phyloP scores from a whole-genome alignment of 305 asterid genomes.

The Withania somnifera region DNA sequence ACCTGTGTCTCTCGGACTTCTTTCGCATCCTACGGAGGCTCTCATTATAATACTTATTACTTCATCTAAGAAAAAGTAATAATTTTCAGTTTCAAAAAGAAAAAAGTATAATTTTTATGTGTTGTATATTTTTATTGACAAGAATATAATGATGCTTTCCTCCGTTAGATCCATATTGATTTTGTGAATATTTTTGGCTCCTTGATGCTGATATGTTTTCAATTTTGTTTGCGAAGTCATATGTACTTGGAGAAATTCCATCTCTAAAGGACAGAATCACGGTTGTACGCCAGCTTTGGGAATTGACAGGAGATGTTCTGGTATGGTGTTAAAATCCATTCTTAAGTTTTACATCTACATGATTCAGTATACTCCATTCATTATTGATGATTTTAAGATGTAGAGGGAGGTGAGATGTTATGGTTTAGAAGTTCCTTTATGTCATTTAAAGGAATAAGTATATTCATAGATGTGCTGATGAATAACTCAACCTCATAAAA shows the following conservation, averaged over 20 bases:
- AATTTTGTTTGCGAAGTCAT: slow-evolving; percentile 43
- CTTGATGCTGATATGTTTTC: not conserved
- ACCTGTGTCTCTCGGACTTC: not conserved
- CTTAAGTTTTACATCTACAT: not conserved
- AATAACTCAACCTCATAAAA: not conserved
- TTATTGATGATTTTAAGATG: not conserved
- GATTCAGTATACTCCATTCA: not conserved
- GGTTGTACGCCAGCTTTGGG: slow-evolving; percentile 91
- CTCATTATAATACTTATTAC: not conserved
- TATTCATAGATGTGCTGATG: not conserved
- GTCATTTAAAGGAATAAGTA: not conserved
- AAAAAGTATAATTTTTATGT: not conserved
- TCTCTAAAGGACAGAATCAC: slow-evolving; percentile 80
- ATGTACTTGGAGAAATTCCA: slow-evolving; percentile 94
- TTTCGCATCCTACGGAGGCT: not conserved
- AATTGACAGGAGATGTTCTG: slow-evolving; percentile 81
- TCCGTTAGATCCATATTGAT: not conserved
- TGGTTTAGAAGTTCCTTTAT: not conserved
- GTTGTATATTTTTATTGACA: not conserved
- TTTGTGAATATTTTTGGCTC: not conserved
- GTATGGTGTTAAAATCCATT: slow-evolving; percentile 21
- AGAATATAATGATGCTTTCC: not conserved
- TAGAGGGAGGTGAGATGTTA: not conserved
- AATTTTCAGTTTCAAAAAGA: too few relatives aligned
- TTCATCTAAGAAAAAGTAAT: not conserved